Evolutionary conservation across 2,329 filamentous ascomycete genomes (phyloP).

Genomic region (Plenodomus biglobosus): DNA sequence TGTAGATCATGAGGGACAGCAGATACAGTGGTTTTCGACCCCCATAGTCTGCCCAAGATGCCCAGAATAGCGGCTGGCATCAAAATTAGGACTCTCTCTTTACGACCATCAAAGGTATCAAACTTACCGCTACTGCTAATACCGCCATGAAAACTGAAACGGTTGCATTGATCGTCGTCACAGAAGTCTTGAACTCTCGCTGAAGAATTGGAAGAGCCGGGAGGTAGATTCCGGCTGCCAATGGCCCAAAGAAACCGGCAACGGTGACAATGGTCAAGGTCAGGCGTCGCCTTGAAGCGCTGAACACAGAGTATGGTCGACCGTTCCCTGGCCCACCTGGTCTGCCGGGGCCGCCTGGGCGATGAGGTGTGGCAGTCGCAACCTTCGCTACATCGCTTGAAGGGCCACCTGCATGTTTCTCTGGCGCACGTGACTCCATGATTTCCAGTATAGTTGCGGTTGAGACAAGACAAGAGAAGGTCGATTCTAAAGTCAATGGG

Average conservation of each 20-base stretch:
- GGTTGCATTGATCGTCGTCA: constrained; percentile 47
- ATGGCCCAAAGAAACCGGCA: constrained; percentile 49
- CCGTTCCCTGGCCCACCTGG: no score
- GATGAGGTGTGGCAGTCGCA: no score
- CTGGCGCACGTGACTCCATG: no score
- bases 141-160: constrained; percentile 51
- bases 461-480: no score
- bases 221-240: constrained; percentile 51
- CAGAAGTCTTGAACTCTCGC: constrained; percentile 41
- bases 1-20: constrained; percentile 45
- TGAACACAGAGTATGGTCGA: constrained; percentile 45
- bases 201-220: constrained; percentile 46
- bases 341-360: no score
- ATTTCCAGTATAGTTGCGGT: no score
- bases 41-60: constrained; percentile 44
- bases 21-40: constrained; percentile 49
- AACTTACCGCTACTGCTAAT: constrained; percentile 44
- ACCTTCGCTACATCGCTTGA: no score
- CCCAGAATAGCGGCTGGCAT: constrained; percentile 49
- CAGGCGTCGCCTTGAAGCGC: constrained; percentile 39
- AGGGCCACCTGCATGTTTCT: no score
- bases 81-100: no score
- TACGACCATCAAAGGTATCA: no score
- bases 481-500: no score
- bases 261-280: constrained; percentile 46